Conservation (phyloP, 2,329 filamentous ascomycete genomes). For the Colletotrichum theobromicola region DNA sequence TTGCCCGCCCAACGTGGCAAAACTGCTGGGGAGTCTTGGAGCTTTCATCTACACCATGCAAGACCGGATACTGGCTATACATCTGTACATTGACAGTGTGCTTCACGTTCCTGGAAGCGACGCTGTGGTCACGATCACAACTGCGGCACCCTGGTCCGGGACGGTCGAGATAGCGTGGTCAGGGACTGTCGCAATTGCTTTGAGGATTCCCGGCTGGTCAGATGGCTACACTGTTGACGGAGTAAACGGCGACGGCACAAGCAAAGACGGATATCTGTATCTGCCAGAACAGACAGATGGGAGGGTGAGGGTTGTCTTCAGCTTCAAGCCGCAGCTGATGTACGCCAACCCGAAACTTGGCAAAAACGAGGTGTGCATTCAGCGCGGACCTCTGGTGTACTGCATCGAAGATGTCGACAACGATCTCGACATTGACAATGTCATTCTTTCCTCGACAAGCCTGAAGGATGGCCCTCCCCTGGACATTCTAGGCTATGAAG, state of each 20-base stretch:
- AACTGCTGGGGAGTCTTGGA: not conserved
- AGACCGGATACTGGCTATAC: not conserved
- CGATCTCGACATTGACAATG: not conserved
- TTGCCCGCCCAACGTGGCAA: slow-evolving; percentile 2
- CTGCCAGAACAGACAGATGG: not conserved
- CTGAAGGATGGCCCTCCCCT: not conserved
- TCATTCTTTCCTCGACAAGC: not conserved
- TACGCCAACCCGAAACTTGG: not conserved
- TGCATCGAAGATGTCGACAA: slow-evolving; percentile 7
- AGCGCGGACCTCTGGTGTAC: slow-evolving; percentile 1
- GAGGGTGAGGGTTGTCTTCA: not conserved
- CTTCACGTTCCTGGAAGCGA: not conserved
- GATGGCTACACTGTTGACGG: not conserved
- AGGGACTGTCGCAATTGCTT: not conserved
- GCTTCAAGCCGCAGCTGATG: not conserved
- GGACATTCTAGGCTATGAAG: not conserved
- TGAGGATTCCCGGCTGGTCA: not conserved
- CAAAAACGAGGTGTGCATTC: not conserved
- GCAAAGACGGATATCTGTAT: not conserved
- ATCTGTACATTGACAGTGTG: not conserved
- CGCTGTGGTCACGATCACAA: not conserved
- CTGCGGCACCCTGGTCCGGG: not conserved
- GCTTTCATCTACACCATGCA: not conserved
- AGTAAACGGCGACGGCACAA: not conserved
- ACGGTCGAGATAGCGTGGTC: not conserved